Conservation (phyloP, 2,329 filamentous ascomycete species). For the Colletotrichum sublineola region DNA sequence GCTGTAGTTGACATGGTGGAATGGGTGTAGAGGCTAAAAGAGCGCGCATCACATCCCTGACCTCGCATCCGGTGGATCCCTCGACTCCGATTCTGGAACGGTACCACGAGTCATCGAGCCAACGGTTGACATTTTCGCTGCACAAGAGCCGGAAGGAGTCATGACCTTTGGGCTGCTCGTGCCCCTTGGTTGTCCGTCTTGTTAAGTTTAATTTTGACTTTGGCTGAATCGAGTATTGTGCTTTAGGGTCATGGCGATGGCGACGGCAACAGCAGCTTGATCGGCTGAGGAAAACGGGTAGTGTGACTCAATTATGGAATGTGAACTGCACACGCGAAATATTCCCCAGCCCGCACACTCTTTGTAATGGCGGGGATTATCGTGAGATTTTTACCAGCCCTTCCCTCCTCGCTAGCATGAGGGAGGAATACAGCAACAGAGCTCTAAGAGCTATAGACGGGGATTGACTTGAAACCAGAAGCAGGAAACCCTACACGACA, state of each 20-base stretch:
- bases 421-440: neutral
- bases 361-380: neutral
- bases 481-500: neutral
- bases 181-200: slow-evolving; percentile 1
- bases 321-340: neutral
- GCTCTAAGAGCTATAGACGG: neutral
- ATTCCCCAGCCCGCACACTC: neutral
- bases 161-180: neutral
- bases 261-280: neutral
- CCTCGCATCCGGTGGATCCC: slow-evolving; percentile 14
- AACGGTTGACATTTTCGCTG: slow-evolving; percentile 17
- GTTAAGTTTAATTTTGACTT: neutral
- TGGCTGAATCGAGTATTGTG: neutral
- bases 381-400: neutral
- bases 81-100: slow-evolving; percentile 40
- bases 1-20: neutral
- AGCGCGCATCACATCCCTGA: slow-evolving; percentile 21
- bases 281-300: neutral
- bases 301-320: neutral
- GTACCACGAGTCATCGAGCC: slow-evolving; percentile 35
- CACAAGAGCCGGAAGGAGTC: slow-evolving; percentile 9
- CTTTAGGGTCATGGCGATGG: neutral
- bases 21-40: slow-evolving; percentile 13
- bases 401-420: neutral
- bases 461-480: neutral